These are phyloP conservation scores for Penicillium cataractarum DNA, from an alignment of 495 filamentous ascomycete species.

Conservation along the genomic window DNA sequence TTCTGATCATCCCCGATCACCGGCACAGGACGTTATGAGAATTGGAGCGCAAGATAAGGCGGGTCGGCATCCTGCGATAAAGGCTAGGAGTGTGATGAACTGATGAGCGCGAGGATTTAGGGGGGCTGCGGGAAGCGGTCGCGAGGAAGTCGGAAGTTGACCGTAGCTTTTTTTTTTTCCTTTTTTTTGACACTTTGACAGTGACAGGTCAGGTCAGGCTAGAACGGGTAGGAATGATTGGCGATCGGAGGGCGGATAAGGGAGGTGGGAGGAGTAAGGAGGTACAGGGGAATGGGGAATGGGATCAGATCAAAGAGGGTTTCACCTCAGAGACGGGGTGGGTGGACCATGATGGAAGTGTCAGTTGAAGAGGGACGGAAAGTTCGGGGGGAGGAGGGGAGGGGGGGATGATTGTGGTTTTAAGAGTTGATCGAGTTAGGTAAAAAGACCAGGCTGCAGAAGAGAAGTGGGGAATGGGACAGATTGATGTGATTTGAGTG, in stretches of 20 bases:
- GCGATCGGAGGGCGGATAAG: not conserved
- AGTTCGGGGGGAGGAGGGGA: too few relatives aligned
- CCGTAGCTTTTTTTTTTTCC: not conserved
- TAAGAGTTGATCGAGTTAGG: not conserved
- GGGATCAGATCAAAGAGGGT: not conserved
- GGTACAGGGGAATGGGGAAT: not conserved
- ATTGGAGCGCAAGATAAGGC: conserved; percentile 1
- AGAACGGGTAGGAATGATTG: not conserved
- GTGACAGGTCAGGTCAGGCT: not conserved
- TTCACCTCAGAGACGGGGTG: not conserved
- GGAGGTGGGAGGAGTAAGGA: not conserved
- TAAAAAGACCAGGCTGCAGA: not conserved
- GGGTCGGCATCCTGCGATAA: conserved; percentile 17
- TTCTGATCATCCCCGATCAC: conserved; percentile 16
- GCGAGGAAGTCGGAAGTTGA: not conserved
- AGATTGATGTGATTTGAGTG: too few relatives aligned
- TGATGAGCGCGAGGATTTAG: not conserved
- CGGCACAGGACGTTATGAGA: conserved; percentile 8
- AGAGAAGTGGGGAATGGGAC: conserved; percentile 3
- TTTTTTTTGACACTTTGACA: too few relatives aligned
- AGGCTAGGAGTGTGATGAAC: not conserved
- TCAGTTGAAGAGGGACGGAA: too few relatives aligned
- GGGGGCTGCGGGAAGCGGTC: not conserved
- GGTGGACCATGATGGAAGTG: not conserved
- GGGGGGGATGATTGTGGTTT: not conserved